These are phyloP conservation scores for Cryptococcus neoformans DNA, from an alignment of 1,284 basidiomycete species.

Conservation along the genomic window DNA sequence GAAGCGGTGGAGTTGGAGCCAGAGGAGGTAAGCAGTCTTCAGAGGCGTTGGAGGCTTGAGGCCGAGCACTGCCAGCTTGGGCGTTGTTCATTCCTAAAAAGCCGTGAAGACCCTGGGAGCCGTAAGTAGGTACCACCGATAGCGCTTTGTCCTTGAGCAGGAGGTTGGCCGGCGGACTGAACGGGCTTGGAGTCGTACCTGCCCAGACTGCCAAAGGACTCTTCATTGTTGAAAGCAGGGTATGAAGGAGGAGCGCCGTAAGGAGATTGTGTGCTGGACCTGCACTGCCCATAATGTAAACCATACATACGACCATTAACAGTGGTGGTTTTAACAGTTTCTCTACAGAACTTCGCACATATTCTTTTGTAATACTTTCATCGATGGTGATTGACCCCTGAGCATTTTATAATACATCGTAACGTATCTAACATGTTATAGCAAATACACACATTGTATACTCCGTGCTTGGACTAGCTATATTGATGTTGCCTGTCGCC, in stretches of 20 bases:
- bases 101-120: neutral
- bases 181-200: slow-evolving; percentile 25
- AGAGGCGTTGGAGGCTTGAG: neutral
- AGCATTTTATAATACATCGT: too few species aligned
- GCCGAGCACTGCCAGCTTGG: neutral
- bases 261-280: slow-evolving; percentile 31
- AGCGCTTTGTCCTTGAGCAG: neutral
- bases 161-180: neutral
- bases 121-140: neutral
- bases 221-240: slow-evolving; percentile 39
- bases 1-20: neutral
- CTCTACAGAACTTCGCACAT: too few species aligned
- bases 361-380: too few species aligned
- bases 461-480: too few species aligned
- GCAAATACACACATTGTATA: too few species aligned
- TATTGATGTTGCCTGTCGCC: too few species aligned
- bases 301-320: too few species aligned
- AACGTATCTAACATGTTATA: too few species aligned
- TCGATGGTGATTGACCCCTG: too few species aligned
- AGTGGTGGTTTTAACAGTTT: too few species aligned
- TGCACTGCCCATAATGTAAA: too few species aligned
- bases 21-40: neutral
- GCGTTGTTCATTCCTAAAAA: neutral
- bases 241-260: slow-evolving; percentile 43
- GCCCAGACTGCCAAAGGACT: slow-evolving; percentile 32